Evolutionary conservation across 345 rosid species (phyloP), one percentile per base, ranked within the genome.

Genomic region (Citrus trifoliata): DNA sequence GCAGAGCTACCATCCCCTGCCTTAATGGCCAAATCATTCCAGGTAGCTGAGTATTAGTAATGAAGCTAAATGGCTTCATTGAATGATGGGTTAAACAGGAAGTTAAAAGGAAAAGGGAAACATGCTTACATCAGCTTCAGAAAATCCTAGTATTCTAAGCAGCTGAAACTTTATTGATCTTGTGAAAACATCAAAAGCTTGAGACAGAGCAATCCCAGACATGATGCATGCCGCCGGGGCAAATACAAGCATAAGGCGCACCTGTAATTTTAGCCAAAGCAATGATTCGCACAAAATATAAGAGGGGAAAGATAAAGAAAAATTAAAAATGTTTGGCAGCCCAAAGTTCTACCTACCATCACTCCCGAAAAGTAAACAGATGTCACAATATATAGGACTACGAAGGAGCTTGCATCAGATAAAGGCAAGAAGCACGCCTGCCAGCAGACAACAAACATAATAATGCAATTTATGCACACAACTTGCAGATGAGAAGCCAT

Each of bases 191-290:
- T 88, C 92, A 88, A 96, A 94, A 80, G 99, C 93, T 87, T 96
- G 95, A 77, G 99, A 96, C 59, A 96, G 93, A 75, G 99, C 97
- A 82, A 96, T 96, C 66, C 99, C 99, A 87, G 99, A 96, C 92
- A 89, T 84, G 79, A 96, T 96, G 88, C 99, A 96, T 71, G 99
- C 99, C 59, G 99, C 99, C 75, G 99, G 99, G 85, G 99, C 99
- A 89, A 96, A 83, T 46, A 96, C 99, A 78, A 96, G 98, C 99
- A 96, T 96, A 80, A 96, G 90, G 68, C 99, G 99, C 70, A 96
- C 99, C 99, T 96, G 87, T 70, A 83, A 71, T 71, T 77, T 78
- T 64, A 58, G 76, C 32, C 69, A 61, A 80, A 73, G 76, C 65
- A 66, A 79, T 28, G 67, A 37, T 62, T 67, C 33, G 6, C 33